These are phyloP conservation scores for Panellus pusillus DNA, from an alignment of 768 basidiomycete genomes.

Conservation along the genomic window DNA sequence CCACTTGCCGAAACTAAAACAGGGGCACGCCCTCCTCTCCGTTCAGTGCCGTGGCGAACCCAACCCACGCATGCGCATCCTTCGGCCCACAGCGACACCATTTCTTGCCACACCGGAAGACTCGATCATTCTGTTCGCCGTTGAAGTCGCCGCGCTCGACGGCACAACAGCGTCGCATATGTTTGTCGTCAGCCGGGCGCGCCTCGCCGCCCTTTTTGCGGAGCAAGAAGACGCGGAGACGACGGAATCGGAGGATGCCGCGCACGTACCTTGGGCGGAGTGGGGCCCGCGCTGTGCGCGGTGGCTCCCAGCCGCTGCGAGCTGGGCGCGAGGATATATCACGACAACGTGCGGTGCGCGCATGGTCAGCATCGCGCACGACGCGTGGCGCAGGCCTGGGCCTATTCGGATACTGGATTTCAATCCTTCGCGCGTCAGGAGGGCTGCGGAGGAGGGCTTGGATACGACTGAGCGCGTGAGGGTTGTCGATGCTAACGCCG, in stretches of 20 bases:
- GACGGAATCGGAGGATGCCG: not conserved
- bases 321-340: constrained; percentile 8
- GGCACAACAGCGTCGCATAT: constrained; percentile 6
- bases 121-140: not conserved
- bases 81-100: not conserved
- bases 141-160: not conserved
- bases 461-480: not conserved
- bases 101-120: not conserved
- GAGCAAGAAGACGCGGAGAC: too few relatives aligned
- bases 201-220: not conserved
- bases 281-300: constrained; percentile 15
- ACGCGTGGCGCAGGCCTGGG: not conserved
- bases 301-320: constrained; percentile 3
- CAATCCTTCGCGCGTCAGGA: not conserved
- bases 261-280: not conserved
- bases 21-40: not conserved
- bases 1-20: not conserved
- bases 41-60: not conserved
- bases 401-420: constrained; percentile 12
- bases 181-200: constrained; percentile 2
- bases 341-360: constrained; percentile 11
- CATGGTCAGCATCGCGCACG: constrained; percentile 5
- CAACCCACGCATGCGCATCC: not conserved
- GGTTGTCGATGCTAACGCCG: not conserved
- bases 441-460: not conserved